phyloP scores from a whole-genome alignment of 2,329 filamentous ascomycete genomes.

The Trichoderma sp. region DNA sequence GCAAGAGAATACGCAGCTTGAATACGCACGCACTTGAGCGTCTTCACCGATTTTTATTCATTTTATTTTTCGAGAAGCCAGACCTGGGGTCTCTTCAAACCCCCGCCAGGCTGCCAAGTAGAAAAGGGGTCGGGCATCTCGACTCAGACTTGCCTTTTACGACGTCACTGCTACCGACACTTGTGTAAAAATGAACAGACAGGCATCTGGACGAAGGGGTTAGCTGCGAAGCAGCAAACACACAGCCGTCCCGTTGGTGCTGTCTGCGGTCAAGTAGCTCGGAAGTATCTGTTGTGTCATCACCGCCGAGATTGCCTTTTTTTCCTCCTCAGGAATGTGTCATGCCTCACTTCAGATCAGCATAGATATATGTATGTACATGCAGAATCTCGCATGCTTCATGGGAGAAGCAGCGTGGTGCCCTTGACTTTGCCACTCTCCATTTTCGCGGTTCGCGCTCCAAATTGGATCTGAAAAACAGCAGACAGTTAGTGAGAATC shows the following conservation, averaged over 20 bases:
- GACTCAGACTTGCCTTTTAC: conserved; percentile 69
- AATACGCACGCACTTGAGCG: background rate
- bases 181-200: conserved; percentile 20
- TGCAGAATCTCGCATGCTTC: conserved; percentile 30
- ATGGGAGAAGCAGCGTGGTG: conserved; percentile 58
- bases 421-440: conserved; percentile 69
- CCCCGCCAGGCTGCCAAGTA: background rate
- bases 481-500: background rate
- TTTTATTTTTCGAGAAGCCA: background rate
- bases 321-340: background rate
- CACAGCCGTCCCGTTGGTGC: conserved; percentile 40
- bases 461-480: conserved; percentile 70
- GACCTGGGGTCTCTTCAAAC: background rate
- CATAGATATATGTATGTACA: background rate
- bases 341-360: background rate
- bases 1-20: background rate
- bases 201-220: conserved; percentile 44
- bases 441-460: conserved; percentile 81
- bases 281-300: conserved; percentile 78
- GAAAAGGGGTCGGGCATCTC: conserved; percentile 17
- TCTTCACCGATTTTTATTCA: background rate
- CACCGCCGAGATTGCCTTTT: conserved; percentile 50
- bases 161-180: conserved; percentile 48
- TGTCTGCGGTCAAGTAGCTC: conserved; percentile 48
- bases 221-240: conserved; percentile 50